Percentiles rank a stretch among this genome's conserved stretches.
Evolutionary conservation across 306 rosid genomes (phyloP).

Genomic region (Cicer pinnatifidum): DNA sequence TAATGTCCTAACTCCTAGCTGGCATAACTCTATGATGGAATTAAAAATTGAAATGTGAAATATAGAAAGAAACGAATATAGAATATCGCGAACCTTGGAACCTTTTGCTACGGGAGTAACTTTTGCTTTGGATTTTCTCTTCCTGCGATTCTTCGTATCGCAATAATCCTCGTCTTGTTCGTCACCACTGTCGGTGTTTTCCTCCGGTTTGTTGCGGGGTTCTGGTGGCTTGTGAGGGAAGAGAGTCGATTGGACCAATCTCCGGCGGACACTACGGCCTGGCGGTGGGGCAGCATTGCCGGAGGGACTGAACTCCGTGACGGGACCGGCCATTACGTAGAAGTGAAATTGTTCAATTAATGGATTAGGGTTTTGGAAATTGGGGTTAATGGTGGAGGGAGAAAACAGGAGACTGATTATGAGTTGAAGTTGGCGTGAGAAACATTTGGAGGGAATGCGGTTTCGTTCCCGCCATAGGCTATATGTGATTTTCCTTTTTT

Average conservation of each 20-base stretch:
- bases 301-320: conserved; percentile 38
- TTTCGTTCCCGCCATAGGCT: conserved; percentile 18
- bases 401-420: background rate
- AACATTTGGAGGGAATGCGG: conserved; percentile 44
- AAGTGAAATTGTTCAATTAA: conserved; percentile 7
- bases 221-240: conserved; percentile 60
- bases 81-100: conserved; percentile 55
- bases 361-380: conserved; percentile 38
- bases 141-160: conserved; percentile 53
- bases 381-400: conserved; percentile 5
- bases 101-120: conserved; percentile 51
- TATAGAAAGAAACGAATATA: background rate
- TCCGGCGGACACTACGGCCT: conserved; percentile 53
- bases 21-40: background rate
- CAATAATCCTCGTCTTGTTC: conserved; percentile 56
- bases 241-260: conserved; percentile 75
- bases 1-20: background rate
- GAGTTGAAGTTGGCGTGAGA: background rate
- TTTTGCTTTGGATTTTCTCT: conserved; percentile 55
- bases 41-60: background rate
- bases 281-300: conserved; percentile 32
- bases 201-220: conserved; percentile 40
- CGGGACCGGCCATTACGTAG: conserved; percentile 36
- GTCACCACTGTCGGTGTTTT: conserved; percentile 41
- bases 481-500: background rate